A percentile compares a stretch with the other conserved stretches of the same genome.
Conservation (phyloP, 2,329 filamentous ascomycete species). For the Ascomycota sp. region DNA sequence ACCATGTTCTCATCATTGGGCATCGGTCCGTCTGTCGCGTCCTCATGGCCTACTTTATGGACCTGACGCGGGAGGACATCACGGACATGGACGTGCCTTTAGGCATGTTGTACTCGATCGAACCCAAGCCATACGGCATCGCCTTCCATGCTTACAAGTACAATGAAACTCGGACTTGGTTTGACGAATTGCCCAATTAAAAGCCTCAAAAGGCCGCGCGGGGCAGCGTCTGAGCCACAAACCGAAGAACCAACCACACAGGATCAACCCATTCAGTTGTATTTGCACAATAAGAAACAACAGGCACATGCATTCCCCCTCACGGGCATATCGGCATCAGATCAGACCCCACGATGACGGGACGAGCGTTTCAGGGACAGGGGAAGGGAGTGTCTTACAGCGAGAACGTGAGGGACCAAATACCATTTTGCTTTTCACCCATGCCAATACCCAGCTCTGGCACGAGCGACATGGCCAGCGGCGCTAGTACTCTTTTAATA, state of each 20-base stretch:
- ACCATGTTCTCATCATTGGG: conserved; percentile 80
- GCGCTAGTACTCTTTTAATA: no score
- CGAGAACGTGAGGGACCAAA: no score
- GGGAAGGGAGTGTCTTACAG: no score
- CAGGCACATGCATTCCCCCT: no score
- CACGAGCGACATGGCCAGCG: no score
- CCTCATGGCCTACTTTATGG: conserved; percentile 89
- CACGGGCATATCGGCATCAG: no score
- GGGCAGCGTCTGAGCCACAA: conserved; percentile 7
- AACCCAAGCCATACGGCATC: conserved; percentile 94
- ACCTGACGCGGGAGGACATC: conserved; percentile 74
- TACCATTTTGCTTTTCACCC: no score
- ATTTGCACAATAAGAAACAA: no score
- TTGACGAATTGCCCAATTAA: conserved; percentile 73
- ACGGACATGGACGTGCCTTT: conserved; percentile 86
- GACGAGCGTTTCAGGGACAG: no score
- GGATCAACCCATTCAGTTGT: no score
- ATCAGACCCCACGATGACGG: background rate
- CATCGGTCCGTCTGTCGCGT: conserved; percentile 86
- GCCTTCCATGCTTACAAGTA: conserved; percentile 94
- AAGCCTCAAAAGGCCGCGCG: conserved; percentile 37
- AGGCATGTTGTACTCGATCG: conserved; percentile 83
- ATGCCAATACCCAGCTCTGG: no score
- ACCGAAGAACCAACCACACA: background rate
- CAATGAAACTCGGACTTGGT: conserved; percentile 57